Conservation (phyloP, 305 asterid genomes). For the Fraxinus xanthoxyloides region DNA sequence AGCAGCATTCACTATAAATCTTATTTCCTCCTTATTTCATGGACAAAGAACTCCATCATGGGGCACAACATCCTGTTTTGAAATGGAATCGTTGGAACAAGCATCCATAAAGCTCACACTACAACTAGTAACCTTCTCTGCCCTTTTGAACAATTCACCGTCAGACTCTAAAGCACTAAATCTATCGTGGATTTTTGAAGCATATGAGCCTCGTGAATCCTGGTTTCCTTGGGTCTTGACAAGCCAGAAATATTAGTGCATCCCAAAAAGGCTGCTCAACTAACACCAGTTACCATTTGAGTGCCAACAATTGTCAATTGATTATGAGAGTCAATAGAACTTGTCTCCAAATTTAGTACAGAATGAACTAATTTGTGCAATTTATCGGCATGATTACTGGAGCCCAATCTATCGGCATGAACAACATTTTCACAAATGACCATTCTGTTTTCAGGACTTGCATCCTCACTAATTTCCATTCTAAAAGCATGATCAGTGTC, state of each 20-base stretch:
- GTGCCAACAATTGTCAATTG: constrained; percentile 13
- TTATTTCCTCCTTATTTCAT: constrained; percentile 20
- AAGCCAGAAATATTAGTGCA: constrained; percentile 19
- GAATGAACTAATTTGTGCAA: constrained; percentile 21
- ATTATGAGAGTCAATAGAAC: constrained; percentile 23
- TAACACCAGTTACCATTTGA: constrained; percentile 18
- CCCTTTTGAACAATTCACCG: constrained; percentile 24
- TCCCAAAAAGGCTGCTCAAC: constrained; percentile 26
- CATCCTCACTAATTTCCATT: constrained; percentile 21
- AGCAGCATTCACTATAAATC: constrained; percentile 18
- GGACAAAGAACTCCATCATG: constrained; percentile 22
- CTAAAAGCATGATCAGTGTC: constrained; percentile 16
- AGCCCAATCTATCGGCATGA: constrained; percentile 20
- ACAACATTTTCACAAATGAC: constrained; percentile 14
- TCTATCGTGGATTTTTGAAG: constrained; percentile 21
- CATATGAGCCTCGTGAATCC: constrained; percentile 22
- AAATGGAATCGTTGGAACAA: constrained; percentile 25
- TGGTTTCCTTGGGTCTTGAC: constrained; percentile 28
- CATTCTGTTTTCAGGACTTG: constrained; percentile 19
- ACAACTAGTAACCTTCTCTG: constrained; percentile 25
- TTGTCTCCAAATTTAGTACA: constrained; percentile 19
- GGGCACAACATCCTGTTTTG: constrained; percentile 18
- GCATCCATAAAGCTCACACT: constrained; percentile 30
- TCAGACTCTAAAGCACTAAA: constrained; percentile 31
- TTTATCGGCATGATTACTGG: constrained; percentile 19